These are phyloP conservation scores for Tolypocladium paradoxum DNA, from an alignment of 2,329 filamentous ascomycete genomes.

Conservation along the genomic window DNA sequence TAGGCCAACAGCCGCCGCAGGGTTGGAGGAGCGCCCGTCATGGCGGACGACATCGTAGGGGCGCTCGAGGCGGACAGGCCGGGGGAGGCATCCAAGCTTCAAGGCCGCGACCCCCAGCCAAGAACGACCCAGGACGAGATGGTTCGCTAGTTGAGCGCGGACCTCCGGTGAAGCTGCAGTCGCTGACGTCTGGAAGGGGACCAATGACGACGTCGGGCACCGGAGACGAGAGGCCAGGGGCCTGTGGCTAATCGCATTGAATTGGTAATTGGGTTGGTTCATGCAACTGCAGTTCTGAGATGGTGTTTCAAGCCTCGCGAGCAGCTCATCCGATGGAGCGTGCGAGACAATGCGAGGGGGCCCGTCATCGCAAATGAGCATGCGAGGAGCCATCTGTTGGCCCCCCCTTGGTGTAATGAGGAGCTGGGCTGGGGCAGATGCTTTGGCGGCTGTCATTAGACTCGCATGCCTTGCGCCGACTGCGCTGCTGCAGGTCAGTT, in stretches of 20 bases:
- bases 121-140: no score
- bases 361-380: background rate
- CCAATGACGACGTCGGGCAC: no score
- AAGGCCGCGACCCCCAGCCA: background rate
- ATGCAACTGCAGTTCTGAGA: background rate
- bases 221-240: no score
- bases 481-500: no score
- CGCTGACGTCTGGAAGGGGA: no score
- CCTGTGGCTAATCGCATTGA: background rate
- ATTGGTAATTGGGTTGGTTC: background rate
- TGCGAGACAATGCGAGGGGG: background rate
- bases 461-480: background rate
- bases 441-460: background rate
- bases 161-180: background rate
- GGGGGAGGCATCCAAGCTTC: background rate
- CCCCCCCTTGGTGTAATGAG: background rate
- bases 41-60: background rate
- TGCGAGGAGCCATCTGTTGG: background rate
- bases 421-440: background rate
- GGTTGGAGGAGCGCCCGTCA: background rate
- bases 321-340: background rate
- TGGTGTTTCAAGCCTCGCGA: background rate
- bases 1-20: background rate
- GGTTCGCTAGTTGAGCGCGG: no score
- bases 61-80: background rate